A percentile compares a stretch with the other conserved stretches of the same genome.
Conservation (phyloP, 108 stramenopile genomes). For the Stephanodiscus minutulus region DNA sequence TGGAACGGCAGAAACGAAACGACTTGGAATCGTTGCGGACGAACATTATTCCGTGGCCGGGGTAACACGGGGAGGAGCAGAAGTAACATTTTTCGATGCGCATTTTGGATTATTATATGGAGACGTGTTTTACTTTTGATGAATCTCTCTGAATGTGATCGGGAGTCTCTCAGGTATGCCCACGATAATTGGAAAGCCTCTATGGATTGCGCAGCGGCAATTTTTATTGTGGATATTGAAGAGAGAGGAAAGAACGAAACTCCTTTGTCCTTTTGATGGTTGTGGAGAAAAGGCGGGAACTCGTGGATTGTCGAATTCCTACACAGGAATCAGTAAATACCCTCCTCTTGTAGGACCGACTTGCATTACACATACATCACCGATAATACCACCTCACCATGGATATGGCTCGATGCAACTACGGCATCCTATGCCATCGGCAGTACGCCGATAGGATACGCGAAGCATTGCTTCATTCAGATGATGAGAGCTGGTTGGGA, state of each 20-base stretch:
- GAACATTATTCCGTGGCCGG: slow-evolving; percentile 98
- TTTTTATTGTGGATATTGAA: no score
- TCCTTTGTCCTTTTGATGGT: no score
- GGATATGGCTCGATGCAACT: slow-evolving; percentile 10
- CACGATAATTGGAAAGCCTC: neutral
- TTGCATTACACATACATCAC: no score
- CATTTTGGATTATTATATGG: slow-evolving; percentile 61
- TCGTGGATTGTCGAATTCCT: no score
- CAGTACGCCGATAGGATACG: slow-evolving; percentile 40
- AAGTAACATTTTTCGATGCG: slow-evolving; percentile 98
- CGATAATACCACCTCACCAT: no score
- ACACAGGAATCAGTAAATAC: no score
- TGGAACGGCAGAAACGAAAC: slow-evolving; percentile 99
- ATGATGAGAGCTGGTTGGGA: slow-evolving; percentile 22
- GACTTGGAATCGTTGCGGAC: slow-evolving; percentile 99
- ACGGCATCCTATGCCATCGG: slow-evolving; percentile 43
- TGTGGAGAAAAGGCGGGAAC: no score
- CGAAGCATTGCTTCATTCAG: slow-evolving; percentile 28
- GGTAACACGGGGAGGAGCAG: slow-evolving; percentile 97
- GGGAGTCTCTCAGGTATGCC: neutral
- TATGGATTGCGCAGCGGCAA: no score
- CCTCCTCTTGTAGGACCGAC: no score
- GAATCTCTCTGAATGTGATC: neutral
- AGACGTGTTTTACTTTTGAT: neutral
- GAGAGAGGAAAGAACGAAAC: no score